Percentiles rank a stretch among this genome's conserved stretches.
Evolutionary conservation across 2,329 filamentous ascomycete genomes (phyloP).

Genomic region (Leptographium wingfieldii): DNA sequence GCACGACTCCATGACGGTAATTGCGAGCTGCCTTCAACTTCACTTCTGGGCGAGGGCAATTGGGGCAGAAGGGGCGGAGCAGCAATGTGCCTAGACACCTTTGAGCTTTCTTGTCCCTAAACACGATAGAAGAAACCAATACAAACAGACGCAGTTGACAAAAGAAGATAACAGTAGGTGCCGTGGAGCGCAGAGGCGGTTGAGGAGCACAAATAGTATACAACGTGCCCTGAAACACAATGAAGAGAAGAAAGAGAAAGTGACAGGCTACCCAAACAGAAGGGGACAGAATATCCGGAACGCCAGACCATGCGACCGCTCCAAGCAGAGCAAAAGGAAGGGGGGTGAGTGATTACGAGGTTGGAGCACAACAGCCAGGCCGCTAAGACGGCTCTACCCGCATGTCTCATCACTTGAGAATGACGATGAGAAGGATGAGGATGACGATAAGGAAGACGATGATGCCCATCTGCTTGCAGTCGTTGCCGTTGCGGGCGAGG

Average conservation of each 20-base stretch:
- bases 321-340: neutral
- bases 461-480: constrained; percentile 77
- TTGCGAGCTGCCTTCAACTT: neutral
- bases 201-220: neutral
- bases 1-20: neutral
- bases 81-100: neutral
- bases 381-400: too few species aligned
- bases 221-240: neutral
- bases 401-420: constrained; percentile 48
- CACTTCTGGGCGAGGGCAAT: neutral
- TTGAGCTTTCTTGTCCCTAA: neutral
- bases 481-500: constrained; percentile 61
- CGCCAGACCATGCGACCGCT: constrained; percentile 1
- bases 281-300: neutral
- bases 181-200: neutral
- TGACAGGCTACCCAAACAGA: neutral
- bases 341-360: neutral
- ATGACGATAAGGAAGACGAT: constrained; percentile 75
- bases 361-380: neutral
- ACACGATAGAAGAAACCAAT: neutral
- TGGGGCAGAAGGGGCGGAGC: neutral
- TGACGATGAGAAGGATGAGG: constrained; percentile 67
- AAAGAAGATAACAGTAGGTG: neutral
- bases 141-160: neutral
- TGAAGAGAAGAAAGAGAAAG: neutral